phyloP scores from a whole-genome alignment of 768 basidiomycete genomes.

The Mycena maculata region DNA sequence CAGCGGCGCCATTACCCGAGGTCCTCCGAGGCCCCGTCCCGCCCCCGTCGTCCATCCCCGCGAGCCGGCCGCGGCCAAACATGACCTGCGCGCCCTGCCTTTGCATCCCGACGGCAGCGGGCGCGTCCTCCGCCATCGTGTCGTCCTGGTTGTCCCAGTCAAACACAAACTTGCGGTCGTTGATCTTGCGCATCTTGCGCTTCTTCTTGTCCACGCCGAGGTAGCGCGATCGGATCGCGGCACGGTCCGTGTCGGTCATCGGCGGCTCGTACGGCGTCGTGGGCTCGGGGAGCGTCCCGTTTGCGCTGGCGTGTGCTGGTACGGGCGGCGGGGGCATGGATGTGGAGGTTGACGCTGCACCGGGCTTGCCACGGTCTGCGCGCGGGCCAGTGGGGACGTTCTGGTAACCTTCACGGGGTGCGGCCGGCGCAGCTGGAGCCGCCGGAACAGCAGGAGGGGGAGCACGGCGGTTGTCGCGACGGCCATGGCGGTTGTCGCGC shows the following conservation, averaged over 20 bases:
- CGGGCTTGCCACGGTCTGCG: slow-evolving; percentile 69
- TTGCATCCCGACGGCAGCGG: slow-evolving; percentile 74
- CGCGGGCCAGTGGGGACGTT: slow-evolving; percentile 89
- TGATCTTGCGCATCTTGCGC: slow-evolving; percentile 93
- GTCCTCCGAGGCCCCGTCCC: slow-evolving; percentile 54
- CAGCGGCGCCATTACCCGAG: slow-evolving; percentile 44
- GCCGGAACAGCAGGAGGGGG: slow-evolving; percentile 35
- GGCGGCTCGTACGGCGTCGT: slow-evolving; percentile 62
- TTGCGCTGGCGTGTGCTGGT: slow-evolving; percentile 20
- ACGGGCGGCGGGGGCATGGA: slow-evolving; percentile 49
- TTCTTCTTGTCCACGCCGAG: slow-evolving; percentile 96
- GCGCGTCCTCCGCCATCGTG: slow-evolving; percentile 83
- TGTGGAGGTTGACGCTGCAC: slow-evolving; percentile 41
- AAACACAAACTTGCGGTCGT: slow-evolving; percentile 98
- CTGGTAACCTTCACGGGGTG: slow-evolving; percentile 61
- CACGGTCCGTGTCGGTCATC: slow-evolving; percentile 85
- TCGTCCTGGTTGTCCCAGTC: slow-evolving; percentile 99
- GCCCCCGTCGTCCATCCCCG: slow-evolving; percentile 88
- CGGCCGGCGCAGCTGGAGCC: slow-evolving; percentile 35
- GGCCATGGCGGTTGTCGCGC: slow-evolving; percentile 56
- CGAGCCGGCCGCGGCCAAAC: slow-evolving; percentile 87
- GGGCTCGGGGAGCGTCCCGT: slow-evolving; percentile 42
- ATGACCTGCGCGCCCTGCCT: slow-evolving; percentile 88
- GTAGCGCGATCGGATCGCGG: slow-evolving; percentile 90
- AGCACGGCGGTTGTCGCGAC: slow-evolving; percentile 47